Percentiles rank a stretch among this genome's conserved stretches.
Evolutionary conservation across 768 basidiomycete genomes (phyloP).

Genomic region (Mycena kentingensis): DNA sequence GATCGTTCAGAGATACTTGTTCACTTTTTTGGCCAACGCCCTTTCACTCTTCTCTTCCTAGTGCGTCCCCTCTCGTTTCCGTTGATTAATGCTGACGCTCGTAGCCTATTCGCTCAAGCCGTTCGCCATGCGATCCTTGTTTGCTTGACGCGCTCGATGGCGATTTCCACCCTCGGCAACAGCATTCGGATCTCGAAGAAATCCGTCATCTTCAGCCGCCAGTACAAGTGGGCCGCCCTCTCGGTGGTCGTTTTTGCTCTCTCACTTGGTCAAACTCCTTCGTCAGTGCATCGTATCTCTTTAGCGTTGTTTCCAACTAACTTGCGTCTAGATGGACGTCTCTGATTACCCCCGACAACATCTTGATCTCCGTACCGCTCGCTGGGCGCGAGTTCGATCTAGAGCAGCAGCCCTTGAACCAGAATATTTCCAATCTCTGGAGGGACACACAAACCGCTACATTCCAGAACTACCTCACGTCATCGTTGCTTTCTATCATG

Average conservation of each 20-base stretch:
- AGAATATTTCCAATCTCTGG: neutral
- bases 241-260: neutral
- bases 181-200: neutral
- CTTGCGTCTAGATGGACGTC: neutral
- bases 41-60: neutral
- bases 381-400: neutral
- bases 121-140: neutral
- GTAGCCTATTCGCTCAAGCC: neutral
- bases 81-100: neutral
- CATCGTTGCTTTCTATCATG: neutral
- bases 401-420: neutral
- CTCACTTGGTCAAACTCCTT: neutral
- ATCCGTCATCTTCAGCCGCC: neutral
- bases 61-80: neutral
- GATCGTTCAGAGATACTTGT: neutral
- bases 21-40: neutral
- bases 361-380: neutral
- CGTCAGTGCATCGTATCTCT: neutral
- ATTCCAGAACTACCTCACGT: neutral
- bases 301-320: neutral
- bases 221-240: neutral
- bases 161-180: neutral
- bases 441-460: neutral
- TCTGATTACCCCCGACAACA: neutral
- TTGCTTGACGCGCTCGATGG: neutral